phyloP scores from a whole-genome alignment of 2,329 filamentous ascomycete species.

The Dactylellina parvicollis region DNA sequence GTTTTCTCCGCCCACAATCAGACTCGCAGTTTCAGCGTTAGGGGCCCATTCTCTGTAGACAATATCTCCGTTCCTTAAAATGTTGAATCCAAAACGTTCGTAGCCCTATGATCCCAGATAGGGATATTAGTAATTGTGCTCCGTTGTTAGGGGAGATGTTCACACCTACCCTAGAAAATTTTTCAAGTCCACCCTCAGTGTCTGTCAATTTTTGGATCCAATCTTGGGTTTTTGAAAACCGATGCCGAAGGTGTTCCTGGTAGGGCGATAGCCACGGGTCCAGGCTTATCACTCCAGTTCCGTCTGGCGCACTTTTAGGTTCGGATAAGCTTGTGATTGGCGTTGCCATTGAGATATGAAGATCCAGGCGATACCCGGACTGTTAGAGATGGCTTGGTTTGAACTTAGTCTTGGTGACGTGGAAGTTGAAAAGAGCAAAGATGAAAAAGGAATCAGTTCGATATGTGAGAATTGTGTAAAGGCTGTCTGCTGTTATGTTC shows the following conservation, averaged over 20 bases:
- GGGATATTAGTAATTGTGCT: slow-evolving; percentile 12
- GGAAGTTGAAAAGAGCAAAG: no score
- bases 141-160: slow-evolving; percentile 31
- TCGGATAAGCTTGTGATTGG: slow-evolving; percentile 11
- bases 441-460: no score
- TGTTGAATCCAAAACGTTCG: slow-evolving; percentile 86
- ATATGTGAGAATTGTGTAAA: background rate
- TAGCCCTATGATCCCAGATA: slow-evolving; percentile 70
- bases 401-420: no score
- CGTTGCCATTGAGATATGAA: slow-evolving; percentile 1
- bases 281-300: slow-evolving; percentile 80
- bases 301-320: slow-evolving; percentile 43
- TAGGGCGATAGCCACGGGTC: slow-evolving; percentile 93
- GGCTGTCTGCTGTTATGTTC: background rate
- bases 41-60: slow-evolving; percentile 96
- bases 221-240: slow-evolving; percentile 80
- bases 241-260: slow-evolving; percentile 76
- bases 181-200: slow-evolving; percentile 86
- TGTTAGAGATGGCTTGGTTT: no score
- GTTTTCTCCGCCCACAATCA: slow-evolving; percentile 68
- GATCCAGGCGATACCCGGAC: no score
- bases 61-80: slow-evolving; percentile 83
- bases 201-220: slow-evolving; percentile 88
- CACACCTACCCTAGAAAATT: slow-evolving; percentile 79
- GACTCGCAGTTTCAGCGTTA: slow-evolving; percentile 81